These are phyloP conservation scores for Rhizopus sp. DNA, from an alignment of 371 early-diverging fungal genomes.

Conservation along the genomic window DNA sequence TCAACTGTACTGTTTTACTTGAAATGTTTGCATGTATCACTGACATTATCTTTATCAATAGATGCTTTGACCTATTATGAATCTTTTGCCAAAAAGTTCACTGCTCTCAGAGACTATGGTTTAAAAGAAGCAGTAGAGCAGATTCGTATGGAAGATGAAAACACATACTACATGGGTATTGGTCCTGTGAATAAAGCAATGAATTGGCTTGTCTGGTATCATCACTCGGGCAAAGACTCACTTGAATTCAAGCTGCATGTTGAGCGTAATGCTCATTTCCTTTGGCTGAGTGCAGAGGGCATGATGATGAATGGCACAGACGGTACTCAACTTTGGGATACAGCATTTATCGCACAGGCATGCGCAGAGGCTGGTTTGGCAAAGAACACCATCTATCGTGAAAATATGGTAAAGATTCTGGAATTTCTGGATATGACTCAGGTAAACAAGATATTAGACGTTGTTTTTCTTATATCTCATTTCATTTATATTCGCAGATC, in stretches of 20 bases:
- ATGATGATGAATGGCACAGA: conserved; percentile 98
- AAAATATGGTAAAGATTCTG: conserved; percentile 68
- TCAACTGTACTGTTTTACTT: conserved; percentile 57
- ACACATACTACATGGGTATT: conserved; percentile 86
- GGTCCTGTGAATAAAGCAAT: conserved; percentile 95
- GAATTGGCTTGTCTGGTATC: conserved; percentile 83
- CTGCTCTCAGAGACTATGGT: conserved; percentile 70
- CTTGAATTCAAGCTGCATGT: conserved; percentile 77
- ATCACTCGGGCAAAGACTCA: conserved; percentile 89
- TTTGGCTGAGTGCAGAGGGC: conserved; percentile 91
- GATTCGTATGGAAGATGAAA: conserved; percentile 87
- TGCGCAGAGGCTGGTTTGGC: conserved; percentile 64
- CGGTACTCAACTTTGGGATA: conserved; percentile 97
- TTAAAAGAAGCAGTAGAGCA: conserved; percentile 78
- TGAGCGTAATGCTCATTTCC: conserved; percentile 74
- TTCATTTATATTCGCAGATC: conserved; percentile 50
- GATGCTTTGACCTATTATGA: conserved; percentile 69
- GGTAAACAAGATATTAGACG: conserved; percentile 23
- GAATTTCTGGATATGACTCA: conserved; percentile 89
- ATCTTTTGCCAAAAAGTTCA: conserved; percentile 43
- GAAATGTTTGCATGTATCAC: not conserved
- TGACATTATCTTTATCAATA: conserved; percentile 13
- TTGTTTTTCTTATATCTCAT: not conserved
- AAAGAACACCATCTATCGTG: conserved; percentile 66
- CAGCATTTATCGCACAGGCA: conserved; percentile 87